phyloP scores from a whole-genome alignment of 257 asterid species.

The Knoxia roxburghii region DNA sequence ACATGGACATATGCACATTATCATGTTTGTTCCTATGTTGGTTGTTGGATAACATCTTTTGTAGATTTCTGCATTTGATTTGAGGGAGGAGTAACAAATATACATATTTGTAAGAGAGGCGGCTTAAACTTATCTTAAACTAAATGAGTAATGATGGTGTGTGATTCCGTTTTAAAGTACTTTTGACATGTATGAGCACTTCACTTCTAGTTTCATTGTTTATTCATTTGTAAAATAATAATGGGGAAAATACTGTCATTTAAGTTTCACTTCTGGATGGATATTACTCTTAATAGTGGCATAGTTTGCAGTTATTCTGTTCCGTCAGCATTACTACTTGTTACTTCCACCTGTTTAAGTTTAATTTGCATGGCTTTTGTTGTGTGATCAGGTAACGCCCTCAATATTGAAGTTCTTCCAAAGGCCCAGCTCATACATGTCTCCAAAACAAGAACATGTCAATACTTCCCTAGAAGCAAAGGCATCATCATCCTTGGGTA shows the following conservation, averaged over 20 bases:
- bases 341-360: not conserved
- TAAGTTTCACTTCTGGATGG: not conserved
- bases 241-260: not conserved
- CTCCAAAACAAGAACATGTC: conserved; percentile 27
- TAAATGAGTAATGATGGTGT: not conserved
- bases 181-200: not conserved
- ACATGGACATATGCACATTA: not conserved
- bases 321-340: not conserved
- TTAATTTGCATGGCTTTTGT: conserved; percentile 2
- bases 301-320: not conserved
- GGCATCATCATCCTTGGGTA: conserved; percentile 56
- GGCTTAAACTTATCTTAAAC: not conserved
- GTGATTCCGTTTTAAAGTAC: not conserved
- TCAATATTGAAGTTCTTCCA: conserved; percentile 63
- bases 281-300: not conserved
- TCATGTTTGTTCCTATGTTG: not conserved
- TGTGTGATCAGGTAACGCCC: conserved; percentile 47
- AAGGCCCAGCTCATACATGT: conserved; percentile 32
- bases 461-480: conserved; percentile 31
- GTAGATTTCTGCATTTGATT: not conserved
- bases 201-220: not conserved
- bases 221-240: not conserved
- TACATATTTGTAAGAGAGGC: not conserved
- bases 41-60: not conserved
- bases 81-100: not conserved